phyloP scores from a whole-genome alignment of 202 grass and related monocot species.

The Brachypodium distachyon region DNA sequence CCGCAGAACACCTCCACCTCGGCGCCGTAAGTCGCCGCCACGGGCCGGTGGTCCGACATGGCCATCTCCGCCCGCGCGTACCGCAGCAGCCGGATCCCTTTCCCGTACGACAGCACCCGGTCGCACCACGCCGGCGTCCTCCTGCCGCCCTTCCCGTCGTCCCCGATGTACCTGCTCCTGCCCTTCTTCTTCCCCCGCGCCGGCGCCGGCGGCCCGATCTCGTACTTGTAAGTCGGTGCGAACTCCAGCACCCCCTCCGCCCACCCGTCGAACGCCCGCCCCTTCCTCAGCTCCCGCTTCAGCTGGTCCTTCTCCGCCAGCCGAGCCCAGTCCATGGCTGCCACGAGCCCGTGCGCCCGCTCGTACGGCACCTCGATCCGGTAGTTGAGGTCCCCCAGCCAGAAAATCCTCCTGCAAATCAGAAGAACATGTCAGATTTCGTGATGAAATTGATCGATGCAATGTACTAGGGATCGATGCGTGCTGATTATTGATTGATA shows the following conservation, averaged over 20 bases:
- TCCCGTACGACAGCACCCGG: constrained; percentile 61
- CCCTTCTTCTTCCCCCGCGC: too few relatives aligned
- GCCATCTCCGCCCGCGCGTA: constrained; percentile 53
- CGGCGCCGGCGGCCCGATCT: constrained; percentile 41
- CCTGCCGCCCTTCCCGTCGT: constrained; percentile 56
- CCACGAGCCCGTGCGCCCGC: constrained; percentile 44
- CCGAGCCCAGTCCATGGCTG: constrained; percentile 31
- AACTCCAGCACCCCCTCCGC: constrained; percentile 70
- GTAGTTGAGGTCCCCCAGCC: constrained; percentile 94
- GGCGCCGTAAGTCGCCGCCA: constrained; percentile 53
- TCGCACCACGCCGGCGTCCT: constrained; percentile 93
- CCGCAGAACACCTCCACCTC: constrained; percentile 85
- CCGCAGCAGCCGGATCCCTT: constrained; percentile 38
- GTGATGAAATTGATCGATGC: neutral
- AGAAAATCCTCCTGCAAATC: constrained; percentile 73
- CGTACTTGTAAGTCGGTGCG: constrained; percentile 93
- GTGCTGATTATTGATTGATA: too few relatives aligned
- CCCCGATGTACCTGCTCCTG: constrained; percentile 56
- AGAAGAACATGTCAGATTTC: neutral
- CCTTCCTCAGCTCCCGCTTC: constrained; percentile 68
- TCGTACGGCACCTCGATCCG: constrained; percentile 71
- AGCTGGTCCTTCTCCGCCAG: constrained; percentile 78
- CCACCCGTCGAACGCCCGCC: constrained; percentile 72
- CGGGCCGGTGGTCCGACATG: constrained; percentile 86
- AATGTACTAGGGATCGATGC: too few relatives aligned